Percentiles rank a stretch among this genome's conserved stretches.
Evolutionary conservation across 192 early-diverging fungal genomes (phyloP).

Genomic region (Bifiguratus adelaidae): DNA sequence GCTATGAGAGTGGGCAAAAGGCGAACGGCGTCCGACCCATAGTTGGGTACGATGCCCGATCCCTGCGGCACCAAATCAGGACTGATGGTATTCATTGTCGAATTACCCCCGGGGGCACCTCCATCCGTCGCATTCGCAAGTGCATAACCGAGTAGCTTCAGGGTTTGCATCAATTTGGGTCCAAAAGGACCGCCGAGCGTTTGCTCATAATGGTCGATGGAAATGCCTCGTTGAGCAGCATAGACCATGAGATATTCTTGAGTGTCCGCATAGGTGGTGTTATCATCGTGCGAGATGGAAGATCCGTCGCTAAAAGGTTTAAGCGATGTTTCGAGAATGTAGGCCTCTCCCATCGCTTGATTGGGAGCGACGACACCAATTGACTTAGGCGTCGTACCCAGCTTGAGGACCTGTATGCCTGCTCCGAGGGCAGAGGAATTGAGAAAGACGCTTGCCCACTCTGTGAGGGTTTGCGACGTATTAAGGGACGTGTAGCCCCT

Average conservation of each 20-base stretch:
- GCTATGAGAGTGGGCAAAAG: no score
- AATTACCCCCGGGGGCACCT: no score
- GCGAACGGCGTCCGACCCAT: no score
- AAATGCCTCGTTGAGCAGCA: conserved; percentile 21
- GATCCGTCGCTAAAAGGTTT: conserved; percentile 19
- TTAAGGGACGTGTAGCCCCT: background rate
- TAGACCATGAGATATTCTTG: conserved; percentile 25
- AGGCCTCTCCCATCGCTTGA: background rate
- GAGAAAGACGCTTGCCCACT: background rate
- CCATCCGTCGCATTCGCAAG: no score
- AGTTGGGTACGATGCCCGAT: no score
- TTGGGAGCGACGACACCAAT: background rate
- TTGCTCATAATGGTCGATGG: background rate
- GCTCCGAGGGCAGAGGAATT: background rate
- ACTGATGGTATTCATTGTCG: no score
- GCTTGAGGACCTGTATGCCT: background rate
- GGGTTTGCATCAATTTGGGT: conserved; percentile 10
- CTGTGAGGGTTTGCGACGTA: background rate
- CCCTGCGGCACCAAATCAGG: no score
- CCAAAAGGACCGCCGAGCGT: conserved; percentile 8
- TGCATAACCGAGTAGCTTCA: conserved; percentile 19
- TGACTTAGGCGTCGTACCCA: background rate
- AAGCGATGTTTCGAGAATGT: conserved; percentile 20
- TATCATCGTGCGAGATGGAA: conserved; percentile 26
- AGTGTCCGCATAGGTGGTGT: conserved; percentile 11